These are phyloP conservation scores for Escallonia rubra DNA, from an alignment of 129 eudicot genomes.

Conservation along the genomic window DNA sequence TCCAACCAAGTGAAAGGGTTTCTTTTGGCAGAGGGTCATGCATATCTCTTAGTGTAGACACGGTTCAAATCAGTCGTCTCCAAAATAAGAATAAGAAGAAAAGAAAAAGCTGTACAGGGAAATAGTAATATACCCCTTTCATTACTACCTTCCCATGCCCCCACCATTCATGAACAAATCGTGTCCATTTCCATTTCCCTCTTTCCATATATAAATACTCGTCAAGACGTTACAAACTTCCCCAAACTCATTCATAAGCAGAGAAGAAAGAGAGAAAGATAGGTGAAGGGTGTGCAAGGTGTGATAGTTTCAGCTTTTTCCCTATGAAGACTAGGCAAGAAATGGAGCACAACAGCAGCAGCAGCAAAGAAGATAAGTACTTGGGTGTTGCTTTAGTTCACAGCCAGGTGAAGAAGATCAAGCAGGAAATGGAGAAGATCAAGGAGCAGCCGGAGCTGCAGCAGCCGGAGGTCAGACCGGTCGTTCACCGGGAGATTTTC, in stretches of 20 bases:
- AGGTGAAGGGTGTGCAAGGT: neutral
- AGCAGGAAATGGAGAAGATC: constrained; percentile 12
- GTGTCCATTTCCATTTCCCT: too few relatives aligned
- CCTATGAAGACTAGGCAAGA: neutral
- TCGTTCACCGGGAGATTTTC: neutral
- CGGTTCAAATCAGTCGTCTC: neutral
- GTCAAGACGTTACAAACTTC: neutral
- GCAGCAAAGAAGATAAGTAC: neutral
- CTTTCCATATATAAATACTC: neutral
- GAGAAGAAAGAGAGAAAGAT: neutral
- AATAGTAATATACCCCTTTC: neutral
- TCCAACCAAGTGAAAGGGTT: neutral
- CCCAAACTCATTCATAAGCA: neutral
- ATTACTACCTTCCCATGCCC: neutral
- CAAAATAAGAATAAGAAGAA: too few relatives aligned
- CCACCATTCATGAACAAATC: neutral
- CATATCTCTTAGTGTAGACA: neutral
- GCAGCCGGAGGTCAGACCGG: constrained; percentile 9
- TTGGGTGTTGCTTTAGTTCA: constrained; percentile 1
- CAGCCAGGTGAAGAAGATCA: constrained; percentile 9
- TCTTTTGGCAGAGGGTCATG: neutral
- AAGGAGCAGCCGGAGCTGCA: neutral
- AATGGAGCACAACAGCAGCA: constrained; percentile 3
- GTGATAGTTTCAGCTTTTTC: neutral
- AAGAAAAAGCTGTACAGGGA: too few relatives aligned